phyloP scores from a whole-genome alignment of 495 filamentous ascomycete genomes.

The Daldinia loculata region DNA sequence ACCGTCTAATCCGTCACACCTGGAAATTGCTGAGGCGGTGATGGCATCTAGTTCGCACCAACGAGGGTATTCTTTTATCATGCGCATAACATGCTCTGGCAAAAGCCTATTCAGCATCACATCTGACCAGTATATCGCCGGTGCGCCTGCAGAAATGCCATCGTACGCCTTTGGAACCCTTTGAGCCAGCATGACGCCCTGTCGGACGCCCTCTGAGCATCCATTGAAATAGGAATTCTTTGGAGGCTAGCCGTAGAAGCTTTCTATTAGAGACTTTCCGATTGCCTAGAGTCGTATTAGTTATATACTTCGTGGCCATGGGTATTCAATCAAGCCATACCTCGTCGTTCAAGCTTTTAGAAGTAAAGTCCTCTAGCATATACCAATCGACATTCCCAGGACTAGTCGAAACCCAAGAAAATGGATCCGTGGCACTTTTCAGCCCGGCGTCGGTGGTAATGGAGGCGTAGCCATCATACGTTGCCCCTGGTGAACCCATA shows the following conservation, averaged over 20 bases:
- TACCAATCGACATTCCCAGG: constrained; percentile 55
- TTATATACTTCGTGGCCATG: background rate
- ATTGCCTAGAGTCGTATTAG: constrained; percentile 6
- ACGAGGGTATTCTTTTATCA: constrained; percentile 16
- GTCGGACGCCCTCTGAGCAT: constrained; percentile 50
- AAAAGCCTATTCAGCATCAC: constrained; percentile 17
- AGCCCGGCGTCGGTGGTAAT: constrained; percentile 55
- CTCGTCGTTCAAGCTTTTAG: constrained; percentile 42
- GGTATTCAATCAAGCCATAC: constrained; percentile 2
- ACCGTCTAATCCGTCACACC: constrained; percentile 50
- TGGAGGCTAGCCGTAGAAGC: constrained; percentile 46
- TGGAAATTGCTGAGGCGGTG: constrained; percentile 35
- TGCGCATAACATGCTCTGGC: constrained; percentile 38
- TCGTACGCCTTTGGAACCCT: constrained; percentile 49
- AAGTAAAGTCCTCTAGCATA: constrained; percentile 51
- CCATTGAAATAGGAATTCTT: constrained; percentile 51
- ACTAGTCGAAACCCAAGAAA: constrained; percentile 52
- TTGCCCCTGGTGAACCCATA: constrained; percentile 41
- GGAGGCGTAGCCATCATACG: constrained; percentile 51
- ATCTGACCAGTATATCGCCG: constrained; percentile 44
- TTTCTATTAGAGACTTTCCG: constrained; percentile 32
- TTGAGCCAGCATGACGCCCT: constrained; percentile 50
- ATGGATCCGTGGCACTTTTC: background rate
- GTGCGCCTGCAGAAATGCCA: constrained; percentile 46
- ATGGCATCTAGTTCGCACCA: constrained; percentile 44